Base-by-base conservation (phyloP, 1,284 basidiomycete species). In the Ceratobasidium sp. region DNA sequence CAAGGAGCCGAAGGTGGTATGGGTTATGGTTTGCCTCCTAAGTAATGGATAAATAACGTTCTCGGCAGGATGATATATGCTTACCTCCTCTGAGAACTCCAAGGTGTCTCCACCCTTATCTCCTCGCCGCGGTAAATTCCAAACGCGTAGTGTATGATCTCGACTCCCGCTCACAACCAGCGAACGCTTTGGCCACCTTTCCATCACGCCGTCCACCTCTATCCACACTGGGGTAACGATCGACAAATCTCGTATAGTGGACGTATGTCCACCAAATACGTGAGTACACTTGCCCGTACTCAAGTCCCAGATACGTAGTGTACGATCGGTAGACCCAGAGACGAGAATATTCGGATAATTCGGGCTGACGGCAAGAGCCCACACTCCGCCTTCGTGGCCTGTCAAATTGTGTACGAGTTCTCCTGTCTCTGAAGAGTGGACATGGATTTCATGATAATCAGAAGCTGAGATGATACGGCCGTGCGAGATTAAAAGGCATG, bases 401-500 rank as follows among this genome's bases (percentile, higher is more conserved):
- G 93, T 89, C 26, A 98, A 87, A 0, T 91, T 89, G 69, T 89
- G 90, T 5, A 92, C 84, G 31, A 94, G 87, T 63, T 90, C 87
- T 6, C 96, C 96, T 0, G 92, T 94, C 31, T 87, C 83, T 20
- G 95, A 95, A 33, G 91, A 92, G 83, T 97, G 97, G 61, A 98
- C 90, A 82, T 96, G 94, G 81, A 98, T 97, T 3, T 94, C 94
- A 81, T 97, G 94, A 83, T 95, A 94, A 82, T 96, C 95, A 0
- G 96, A 97, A 10, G 96, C 96, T 5, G 94, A 96, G 80, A 98
- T 95, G 84, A 98, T 95, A 80, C 96, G 94, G 60, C 94, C 93
- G 80, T 91, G 91, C 67, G 96, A 97, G 85, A 98, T 95, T 81
- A 98, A 90, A 65, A 98, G 89, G 84, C 95, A 97, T 39, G 96